Base-by-base conservation (phyloP, 2,329 filamentous ascomycete genomes). In the Orbilia blumenaviensis region DNA sequence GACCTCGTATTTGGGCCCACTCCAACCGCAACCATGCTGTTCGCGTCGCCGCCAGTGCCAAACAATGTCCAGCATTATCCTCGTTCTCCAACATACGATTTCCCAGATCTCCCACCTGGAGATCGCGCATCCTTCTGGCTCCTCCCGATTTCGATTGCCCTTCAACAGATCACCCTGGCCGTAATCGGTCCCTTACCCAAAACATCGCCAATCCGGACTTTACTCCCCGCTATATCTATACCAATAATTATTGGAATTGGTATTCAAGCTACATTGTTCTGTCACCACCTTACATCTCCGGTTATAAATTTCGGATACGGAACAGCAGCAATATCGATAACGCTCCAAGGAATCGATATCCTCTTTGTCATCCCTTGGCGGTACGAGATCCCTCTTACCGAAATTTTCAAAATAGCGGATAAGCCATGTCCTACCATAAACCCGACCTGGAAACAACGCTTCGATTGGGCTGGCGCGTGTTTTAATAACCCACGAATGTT, bases 111-210 rank as follows among this genome's bases (percentile, higher is more conserved):
- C 14, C 23, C 58, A 10, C 64, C 64, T 2, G 56, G 56, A 8
- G 48, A 52, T 32, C 72, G 72, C 12, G 58, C 67, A 27, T 52
- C 64, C 1, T 76, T 76, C 25, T 52, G 41, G 27, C 72, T 76
- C 0, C 8, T 76, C 5, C 72, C 72, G 4, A 60, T 76, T 18
- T 69, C 64, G 8, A 50, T 76, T 32, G 72, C 64, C 7, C 38
- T 76, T 10, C 72, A 76, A 34, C 67, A 69, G 3, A 46, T 52
- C 12, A 69, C 72, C 2, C 41, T 76, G 10, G 72, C 72, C 4
- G 56, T 76, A 14, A 76, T 76, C 16, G 72, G 72, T 1, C 72
- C 72, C 7, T 36, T 76, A 27, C 72, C 72, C 18, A 76, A 76
- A 48, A 64, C 64, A 3, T 76, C 72, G n/a, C 41, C 41, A 1